Conservation (phyloP, 257 asterid genomes). For the Forsythia suspensa region DNA sequence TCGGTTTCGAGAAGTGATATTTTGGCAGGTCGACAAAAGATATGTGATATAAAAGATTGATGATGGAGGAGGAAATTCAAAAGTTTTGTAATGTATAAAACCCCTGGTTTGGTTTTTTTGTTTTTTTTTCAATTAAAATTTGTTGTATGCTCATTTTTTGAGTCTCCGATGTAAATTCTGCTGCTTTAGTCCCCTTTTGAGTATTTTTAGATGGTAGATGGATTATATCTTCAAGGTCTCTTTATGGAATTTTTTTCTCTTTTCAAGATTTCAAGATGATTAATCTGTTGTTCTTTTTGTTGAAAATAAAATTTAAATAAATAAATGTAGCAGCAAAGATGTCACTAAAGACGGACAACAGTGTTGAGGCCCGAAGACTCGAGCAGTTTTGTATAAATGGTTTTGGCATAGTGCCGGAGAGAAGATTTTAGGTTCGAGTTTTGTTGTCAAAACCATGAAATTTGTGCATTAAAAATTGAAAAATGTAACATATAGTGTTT, state of each 20-base stretch:
- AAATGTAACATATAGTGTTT: too few species aligned
- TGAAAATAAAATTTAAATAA: background rate
- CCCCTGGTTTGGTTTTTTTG: constrained; percentile 19
- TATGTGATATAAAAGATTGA: background rate
- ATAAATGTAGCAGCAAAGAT: background rate
- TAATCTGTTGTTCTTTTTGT: background rate
- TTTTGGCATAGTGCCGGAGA: too few species aligned
- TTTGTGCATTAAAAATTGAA: too few species aligned
- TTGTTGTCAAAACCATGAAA: too few species aligned
- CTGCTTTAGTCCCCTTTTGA: constrained; percentile 16
- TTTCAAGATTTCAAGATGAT: background rate
- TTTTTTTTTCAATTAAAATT: constrained; percentile 20
- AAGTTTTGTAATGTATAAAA: constrained; percentile 38
- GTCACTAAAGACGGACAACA: background rate
- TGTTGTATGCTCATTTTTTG: constrained; percentile 12
- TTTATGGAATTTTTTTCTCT: background rate
- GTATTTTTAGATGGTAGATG: constrained; percentile 2
- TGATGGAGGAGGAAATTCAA: constrained; percentile 19
- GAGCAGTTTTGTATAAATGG: too few species aligned
- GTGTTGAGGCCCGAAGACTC: background rate
- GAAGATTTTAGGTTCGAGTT: too few species aligned
- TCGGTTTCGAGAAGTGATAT: constrained; percentile 6
- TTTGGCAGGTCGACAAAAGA: background rate
- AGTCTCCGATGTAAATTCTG: constrained; percentile 38
- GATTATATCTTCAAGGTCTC: background rate